Evolutionary conservation across 768 basidiomycete genomes (phyloP).

Genomic region (Termitomyces sp.): DNA sequence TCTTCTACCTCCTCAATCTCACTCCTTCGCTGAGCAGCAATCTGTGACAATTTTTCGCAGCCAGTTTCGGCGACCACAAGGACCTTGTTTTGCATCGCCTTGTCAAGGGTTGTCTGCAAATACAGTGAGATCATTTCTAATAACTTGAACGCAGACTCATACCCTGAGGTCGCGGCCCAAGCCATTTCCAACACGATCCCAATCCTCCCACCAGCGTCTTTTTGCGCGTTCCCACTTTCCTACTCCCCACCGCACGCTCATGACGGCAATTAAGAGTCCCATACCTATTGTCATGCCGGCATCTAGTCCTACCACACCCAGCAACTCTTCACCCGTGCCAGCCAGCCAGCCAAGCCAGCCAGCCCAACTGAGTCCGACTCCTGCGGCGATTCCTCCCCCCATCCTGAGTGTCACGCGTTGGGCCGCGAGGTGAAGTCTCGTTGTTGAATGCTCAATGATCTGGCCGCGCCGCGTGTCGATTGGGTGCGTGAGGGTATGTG

Average conservation of each 20-base stretch:
- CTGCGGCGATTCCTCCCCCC: constrained; percentile 40
- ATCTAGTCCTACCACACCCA: constrained; percentile 39
- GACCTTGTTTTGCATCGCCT: constrained; percentile 48
- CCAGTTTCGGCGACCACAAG: constrained; percentile 45
- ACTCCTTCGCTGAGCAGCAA: constrained; percentile 34
- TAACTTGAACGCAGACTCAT: constrained; percentile 9
- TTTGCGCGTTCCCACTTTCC: constrained; percentile 68
- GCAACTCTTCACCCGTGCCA: constrained; percentile 32
- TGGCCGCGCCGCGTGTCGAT: constrained; percentile 47
- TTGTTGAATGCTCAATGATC: constrained; percentile 49
- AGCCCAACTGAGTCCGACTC: constrained; percentile 53
- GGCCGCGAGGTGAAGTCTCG: constrained; percentile 56
- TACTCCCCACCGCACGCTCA: constrained; percentile 56
- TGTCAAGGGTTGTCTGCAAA: constrained; percentile 38
- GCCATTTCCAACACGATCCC: constrained; percentile 54
- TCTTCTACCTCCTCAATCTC: constrained; percentile 39
- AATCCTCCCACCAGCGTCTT: constrained; percentile 64
- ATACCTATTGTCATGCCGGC: constrained; percentile 54
- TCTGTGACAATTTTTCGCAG: constrained; percentile 37
- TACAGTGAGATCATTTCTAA: not conserved
- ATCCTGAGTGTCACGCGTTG: constrained; percentile 52
- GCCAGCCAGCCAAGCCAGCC: constrained; percentile 51
- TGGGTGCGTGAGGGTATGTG: constrained; percentile 44
- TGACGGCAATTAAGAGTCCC: constrained; percentile 45
- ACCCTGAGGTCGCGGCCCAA: constrained; percentile 63